Conservation (phyloP, 257 asterid species). For the Solanum tarijense region DNA sequence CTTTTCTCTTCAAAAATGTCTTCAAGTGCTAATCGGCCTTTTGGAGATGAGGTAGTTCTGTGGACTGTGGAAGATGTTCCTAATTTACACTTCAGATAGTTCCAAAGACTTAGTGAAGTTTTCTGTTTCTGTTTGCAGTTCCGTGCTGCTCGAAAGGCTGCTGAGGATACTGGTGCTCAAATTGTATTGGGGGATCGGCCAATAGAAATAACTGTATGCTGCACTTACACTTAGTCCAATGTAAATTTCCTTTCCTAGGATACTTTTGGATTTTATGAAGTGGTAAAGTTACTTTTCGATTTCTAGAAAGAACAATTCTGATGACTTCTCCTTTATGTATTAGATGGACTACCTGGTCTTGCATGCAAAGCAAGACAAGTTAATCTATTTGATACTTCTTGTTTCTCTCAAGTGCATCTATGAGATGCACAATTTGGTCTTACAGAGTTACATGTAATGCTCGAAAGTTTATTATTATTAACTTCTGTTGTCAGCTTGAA, state of each 20-base stretch:
- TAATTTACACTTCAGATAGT: background rate
- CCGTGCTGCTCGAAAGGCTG: conserved; percentile 79
- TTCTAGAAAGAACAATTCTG: background rate
- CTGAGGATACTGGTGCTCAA: conserved; percentile 89
- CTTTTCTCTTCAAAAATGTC: conserved; percentile 75
- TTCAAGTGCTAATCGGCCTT: conserved; percentile 57
- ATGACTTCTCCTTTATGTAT: background rate
- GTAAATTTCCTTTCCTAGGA: background rate
- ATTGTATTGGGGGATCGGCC: conserved; percentile 88
- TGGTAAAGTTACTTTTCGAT: background rate
- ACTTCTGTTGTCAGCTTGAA: conserved; percentile 47
- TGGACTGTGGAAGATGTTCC: background rate
- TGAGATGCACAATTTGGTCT: background rate
- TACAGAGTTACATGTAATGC: background rate
- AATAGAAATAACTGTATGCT: conserved; percentile 77
- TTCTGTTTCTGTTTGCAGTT: conserved; percentile 34
- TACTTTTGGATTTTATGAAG: background rate
- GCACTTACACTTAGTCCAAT: background rate
- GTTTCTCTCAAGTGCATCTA: background rate
- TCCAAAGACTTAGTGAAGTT: background rate
- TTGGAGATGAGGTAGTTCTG: conserved; percentile 70
- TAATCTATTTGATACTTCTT: background rate
- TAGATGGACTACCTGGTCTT: background rate
- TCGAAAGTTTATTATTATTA: background rate
- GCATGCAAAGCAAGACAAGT: background rate